A percentile compares a stretch with the other conserved stretches of the same genome.
phyloP scores from a whole-genome alignment of 768 basidiomycete genomes.

The Calocybe indica region DNA sequence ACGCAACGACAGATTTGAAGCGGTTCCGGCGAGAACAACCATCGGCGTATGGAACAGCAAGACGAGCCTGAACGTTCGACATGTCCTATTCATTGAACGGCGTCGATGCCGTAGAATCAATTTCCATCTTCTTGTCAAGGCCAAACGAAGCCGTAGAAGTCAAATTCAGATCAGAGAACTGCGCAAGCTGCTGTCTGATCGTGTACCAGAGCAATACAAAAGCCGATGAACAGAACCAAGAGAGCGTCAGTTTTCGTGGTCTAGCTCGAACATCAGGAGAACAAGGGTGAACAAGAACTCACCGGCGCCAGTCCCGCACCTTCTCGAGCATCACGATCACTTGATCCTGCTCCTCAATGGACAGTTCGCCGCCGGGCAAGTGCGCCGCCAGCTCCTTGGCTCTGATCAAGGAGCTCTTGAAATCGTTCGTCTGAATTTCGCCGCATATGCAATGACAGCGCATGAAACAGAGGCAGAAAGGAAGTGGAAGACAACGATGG shows the following conservation, averaged over 20 bases:
- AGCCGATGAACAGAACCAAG: neutral
- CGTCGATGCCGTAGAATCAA: constrained; percentile 74
- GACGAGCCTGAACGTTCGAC: no score
- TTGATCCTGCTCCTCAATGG: constrained; percentile 63
- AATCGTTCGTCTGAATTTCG: constrained; percentile 56
- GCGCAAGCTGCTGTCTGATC: constrained; percentile 45
- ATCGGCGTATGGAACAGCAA: no score
- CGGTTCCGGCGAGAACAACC: no score
- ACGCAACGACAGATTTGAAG: no score
- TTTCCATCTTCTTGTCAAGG: constrained; percentile 46
- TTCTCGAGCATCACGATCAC: constrained; percentile 64
- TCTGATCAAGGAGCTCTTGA: constrained; percentile 49
- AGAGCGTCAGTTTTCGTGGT: neutral
- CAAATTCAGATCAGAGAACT: constrained; percentile 42
- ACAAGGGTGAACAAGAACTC: constrained; percentile 9
- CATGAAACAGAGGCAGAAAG: no score
- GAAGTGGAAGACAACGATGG: no score
- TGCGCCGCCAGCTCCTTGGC: constrained; percentile 54
- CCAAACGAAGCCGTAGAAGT: constrained; percentile 21
- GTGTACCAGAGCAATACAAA: no score
- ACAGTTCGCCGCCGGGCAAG: constrained; percentile 70
- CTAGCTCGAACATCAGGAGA: neutral
- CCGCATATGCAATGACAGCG: no score
- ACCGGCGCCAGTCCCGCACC: constrained; percentile 62
- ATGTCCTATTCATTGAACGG: constrained; percentile 33